Conservation (phyloP, 2,329 filamentous ascomycete species). For the Fusarium veterinarium region DNA sequence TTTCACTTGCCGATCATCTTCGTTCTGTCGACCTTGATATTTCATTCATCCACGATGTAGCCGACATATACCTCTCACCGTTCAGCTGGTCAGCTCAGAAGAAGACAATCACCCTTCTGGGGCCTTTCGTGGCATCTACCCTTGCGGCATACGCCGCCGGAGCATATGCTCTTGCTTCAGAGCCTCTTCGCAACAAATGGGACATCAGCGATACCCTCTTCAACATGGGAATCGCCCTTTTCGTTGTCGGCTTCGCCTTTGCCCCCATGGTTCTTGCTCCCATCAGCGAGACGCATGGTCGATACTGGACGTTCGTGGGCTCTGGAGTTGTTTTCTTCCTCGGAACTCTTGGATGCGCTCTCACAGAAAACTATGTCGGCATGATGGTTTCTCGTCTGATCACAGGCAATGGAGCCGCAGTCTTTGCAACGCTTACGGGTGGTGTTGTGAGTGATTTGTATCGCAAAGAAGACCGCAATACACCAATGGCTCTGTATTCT, state of each 20-base stretch:
- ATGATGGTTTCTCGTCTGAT: constrained; percentile 73
- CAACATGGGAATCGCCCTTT: constrained; percentile 71
- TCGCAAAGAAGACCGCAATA: constrained; percentile 71
- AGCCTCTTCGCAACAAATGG: constrained; percentile 67
- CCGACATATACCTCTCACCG: neutral
- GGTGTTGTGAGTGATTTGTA: constrained; percentile 77
- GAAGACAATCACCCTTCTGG: constrained; percentile 36
- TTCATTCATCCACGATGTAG: neutral
- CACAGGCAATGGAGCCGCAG: constrained; percentile 69
- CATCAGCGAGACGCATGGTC: constrained; percentile 69
- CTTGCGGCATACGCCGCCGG: constrained; percentile 74
- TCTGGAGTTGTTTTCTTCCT: constrained; percentile 51
- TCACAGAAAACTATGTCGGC: constrained; percentile 68
- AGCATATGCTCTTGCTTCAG: constrained; percentile 68
- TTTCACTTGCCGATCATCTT: neutral
- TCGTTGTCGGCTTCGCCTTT: constrained; percentile 72
- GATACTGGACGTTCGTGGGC: constrained; percentile 48
- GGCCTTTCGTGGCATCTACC: constrained; percentile 58
- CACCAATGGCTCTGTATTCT: constrained; percentile 75
- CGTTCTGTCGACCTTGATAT: neutral
- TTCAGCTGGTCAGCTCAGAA: constrained; percentile 27
- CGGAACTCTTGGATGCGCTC: constrained; percentile 65
- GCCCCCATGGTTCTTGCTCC: constrained; percentile 77
- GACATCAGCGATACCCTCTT: constrained; percentile 65
- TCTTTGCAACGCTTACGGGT: constrained; percentile 61